A percentile compares a stretch with the other conserved stretches of the same genome.
Evolutionary conservation across 1,139 yeast genomes (phyloP).

Genomic region (Candida freyschussii): DNA sequence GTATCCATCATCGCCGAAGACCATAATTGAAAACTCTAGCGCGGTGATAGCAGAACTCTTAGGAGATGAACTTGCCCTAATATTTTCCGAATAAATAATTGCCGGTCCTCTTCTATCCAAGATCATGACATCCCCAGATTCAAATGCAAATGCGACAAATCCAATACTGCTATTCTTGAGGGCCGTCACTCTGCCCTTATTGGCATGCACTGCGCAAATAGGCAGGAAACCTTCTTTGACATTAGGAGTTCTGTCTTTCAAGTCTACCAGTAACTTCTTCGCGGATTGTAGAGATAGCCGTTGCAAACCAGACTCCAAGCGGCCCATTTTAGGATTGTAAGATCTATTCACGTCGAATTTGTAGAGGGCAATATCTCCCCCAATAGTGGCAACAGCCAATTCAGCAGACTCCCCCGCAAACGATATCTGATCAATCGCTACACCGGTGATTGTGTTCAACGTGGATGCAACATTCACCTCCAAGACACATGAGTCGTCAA

Average conservation of each 20-base stretch:
- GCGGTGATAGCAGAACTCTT: conserved; percentile 43
- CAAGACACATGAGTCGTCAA: conserved; percentile 55
- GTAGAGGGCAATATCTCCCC: conserved; percentile 74
- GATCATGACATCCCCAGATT: conserved; percentile 67
- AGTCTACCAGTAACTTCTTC: conserved; percentile 30
- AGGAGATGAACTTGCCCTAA: conserved; percentile 24
- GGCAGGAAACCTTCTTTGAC: conserved; percentile 71
- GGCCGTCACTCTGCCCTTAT: conserved; percentile 50
- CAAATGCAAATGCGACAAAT: conserved; percentile 79
- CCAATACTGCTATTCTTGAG: conserved; percentile 72
- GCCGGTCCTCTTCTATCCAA: conserved; percentile 88
- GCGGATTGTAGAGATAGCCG: conserved; percentile 28
- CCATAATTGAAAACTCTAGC: conserved; percentile 71
- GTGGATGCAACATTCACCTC: conserved; percentile 50
- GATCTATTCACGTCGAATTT: conserved; percentile 58
- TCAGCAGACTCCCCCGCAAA: conserved; percentile 79
- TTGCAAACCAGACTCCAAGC: conserved; percentile 27
- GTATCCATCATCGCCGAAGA: conserved; percentile 55
- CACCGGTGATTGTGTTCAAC: conserved; percentile 37
- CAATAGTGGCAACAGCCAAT: conserved; percentile 59
- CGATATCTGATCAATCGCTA: conserved; percentile 55
- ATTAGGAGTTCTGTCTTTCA: conserved; percentile 35
- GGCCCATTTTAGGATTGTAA: conserved; percentile 29
- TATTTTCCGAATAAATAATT: conserved; percentile 53
- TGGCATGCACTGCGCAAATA: conserved; percentile 44